Percentiles rank a stretch among this genome's conserved stretches.
phyloP scores from a whole-genome alignment of 2,329 filamentous ascomycete genomes.

The Colletotrichum magnum region DNA sequence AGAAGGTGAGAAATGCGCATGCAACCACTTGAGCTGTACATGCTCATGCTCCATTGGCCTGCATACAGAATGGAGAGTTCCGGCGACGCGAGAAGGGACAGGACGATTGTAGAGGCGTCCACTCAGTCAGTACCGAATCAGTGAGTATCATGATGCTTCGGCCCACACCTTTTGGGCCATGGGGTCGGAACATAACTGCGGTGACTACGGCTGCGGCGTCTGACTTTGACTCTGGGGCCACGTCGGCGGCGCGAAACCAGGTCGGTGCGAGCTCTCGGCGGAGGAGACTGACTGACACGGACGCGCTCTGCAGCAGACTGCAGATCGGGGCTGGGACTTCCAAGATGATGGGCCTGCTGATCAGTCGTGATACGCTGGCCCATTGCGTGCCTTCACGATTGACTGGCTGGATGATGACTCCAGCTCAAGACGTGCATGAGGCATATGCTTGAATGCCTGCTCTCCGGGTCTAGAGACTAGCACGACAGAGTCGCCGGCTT shows the following conservation, averaged over 20 bases:
- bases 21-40: slow-evolving; percentile 36
- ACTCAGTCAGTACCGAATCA: too few relatives aligned
- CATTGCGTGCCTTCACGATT: slow-evolving; percentile 14
- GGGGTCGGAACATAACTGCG: neutral
- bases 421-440: slow-evolving; percentile 28
- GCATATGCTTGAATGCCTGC: slow-evolving; percentile 17
- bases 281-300: slow-evolving; percentile 1
- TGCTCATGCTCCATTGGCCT: slow-evolving; percentile 18
- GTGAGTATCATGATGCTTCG: too few relatives aligned
- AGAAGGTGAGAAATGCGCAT: slow-evolving; percentile 8
- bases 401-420: slow-evolving; percentile 7
- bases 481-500: slow-evolving; percentile 18
- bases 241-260: slow-evolving; percentile 20
- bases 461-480: slow-evolving; percentile 1
- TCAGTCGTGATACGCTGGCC: slow-evolving; percentile 5
- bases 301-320: neutral
- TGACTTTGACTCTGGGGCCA: slow-evolving; percentile 11
- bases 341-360: slow-evolving; percentile 5
- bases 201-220: slow-evolving; percentile 10
- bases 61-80: slow-evolving; percentile 26
- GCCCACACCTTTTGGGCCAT: too few relatives aligned
- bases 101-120: too few relatives aligned
- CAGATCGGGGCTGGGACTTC: slow-evolving; percentile 20
- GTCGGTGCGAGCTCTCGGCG: slow-evolving; percentile 17
- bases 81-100: slow-evolving; percentile 4